These are phyloP conservation scores for Dicorynia guianensis DNA, from an alignment of 306 rosid species.

Conservation along the genomic window DNA sequence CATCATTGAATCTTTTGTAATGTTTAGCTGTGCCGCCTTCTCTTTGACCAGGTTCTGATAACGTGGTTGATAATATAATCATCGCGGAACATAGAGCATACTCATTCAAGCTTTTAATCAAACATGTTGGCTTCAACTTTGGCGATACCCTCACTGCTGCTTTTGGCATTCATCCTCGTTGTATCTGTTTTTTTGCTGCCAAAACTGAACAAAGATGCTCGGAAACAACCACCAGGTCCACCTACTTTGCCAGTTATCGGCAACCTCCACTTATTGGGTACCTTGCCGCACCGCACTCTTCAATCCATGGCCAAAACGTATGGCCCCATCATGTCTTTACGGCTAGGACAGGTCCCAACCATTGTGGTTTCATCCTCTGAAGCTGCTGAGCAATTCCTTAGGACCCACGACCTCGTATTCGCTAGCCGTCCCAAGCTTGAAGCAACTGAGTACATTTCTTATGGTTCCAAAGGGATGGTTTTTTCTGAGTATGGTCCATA, in stretches of 20 bases:
- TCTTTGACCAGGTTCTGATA: too few relatives aligned
- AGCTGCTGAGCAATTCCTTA: slow-evolving; percentile 62
- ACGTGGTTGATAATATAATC: too few relatives aligned
- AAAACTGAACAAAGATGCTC: slow-evolving; percentile 15
- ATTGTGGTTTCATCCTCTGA: slow-evolving; percentile 52
- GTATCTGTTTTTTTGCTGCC: not conserved
- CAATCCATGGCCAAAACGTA: slow-evolving; percentile 47
- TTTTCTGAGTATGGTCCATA: slow-evolving; percentile 40
- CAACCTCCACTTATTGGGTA: slow-evolving; percentile 58
- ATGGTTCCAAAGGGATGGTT: slow-evolving; percentile 39
- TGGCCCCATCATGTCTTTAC: slow-evolving; percentile 58
- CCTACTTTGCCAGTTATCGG: slow-evolving; percentile 49
- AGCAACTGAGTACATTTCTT: slow-evolving; percentile 30
- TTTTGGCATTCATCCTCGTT: slow-evolving; percentile 32
- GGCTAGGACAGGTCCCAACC: slow-evolving; percentile 48
- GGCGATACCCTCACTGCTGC: slow-evolving; percentile 12
- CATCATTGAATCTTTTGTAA: too few relatives aligned
- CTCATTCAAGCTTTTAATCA: slow-evolving; percentile 19
- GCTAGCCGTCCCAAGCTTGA: slow-evolving; percentile 37
- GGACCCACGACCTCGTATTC: slow-evolving; percentile 51
- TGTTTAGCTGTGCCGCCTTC: too few relatives aligned
- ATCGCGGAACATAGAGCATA: not conserved
- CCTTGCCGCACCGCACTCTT: slow-evolving; percentile 49
- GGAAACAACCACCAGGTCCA: slow-evolving; percentile 58
- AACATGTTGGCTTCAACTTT: slow-evolving; percentile 29